Base-by-base conservation (phyloP, 345 rosid genomes). In the Chamaenerion angustifolium region DNA sequence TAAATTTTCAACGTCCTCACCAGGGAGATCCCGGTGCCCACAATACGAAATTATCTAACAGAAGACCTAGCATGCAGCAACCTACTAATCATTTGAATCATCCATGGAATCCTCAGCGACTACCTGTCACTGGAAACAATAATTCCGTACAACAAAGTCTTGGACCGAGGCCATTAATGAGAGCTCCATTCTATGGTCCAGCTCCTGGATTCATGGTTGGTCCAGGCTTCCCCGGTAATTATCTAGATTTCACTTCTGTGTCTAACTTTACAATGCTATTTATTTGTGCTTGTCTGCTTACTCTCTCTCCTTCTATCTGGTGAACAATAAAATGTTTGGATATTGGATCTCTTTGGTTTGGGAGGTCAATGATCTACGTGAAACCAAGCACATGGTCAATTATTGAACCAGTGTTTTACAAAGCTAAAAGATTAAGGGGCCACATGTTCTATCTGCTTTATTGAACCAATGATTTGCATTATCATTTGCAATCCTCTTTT, bases 191-290 rank as follows among this genome's bases (percentile, higher is more conserved):
- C 56, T 68, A 75, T 66, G 72, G 78, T 61, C 82, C 89, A 25
- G 66, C 72, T 62, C 94, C 88, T 8, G 80, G 89, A 42, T 82
- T 72, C 76, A 61, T 84, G 71, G 71, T 79, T 55, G 86, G 80
- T 64, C 88, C 96, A 47, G 59, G 72, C 60, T 77, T 76, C 62
- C 83, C 81, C 14, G 96, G 99, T 93, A 82, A 78, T 59, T 18
- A 42, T 64, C 69, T 52, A 56, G 50, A 62, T 42, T 41, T 50
- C 56, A 60, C 15, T 49, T 50, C 41, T 15, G 4, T 10, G 16
- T 18, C 13, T 19, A 11, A 46, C 27, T 56, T 15, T 54, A 31
- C 14, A 42, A 50, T 49, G 15, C 23, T 8, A n/a, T 49, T 12
- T 8, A 8, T 12, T 2, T 44, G 1, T 44, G n/a, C 12, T 4